Evolutionary conservation across 495 filamentous ascomycete species (phyloP), one percentile per base, ranked within the genome.

Genomic region (Trichocladium uniseriatum): DNA sequence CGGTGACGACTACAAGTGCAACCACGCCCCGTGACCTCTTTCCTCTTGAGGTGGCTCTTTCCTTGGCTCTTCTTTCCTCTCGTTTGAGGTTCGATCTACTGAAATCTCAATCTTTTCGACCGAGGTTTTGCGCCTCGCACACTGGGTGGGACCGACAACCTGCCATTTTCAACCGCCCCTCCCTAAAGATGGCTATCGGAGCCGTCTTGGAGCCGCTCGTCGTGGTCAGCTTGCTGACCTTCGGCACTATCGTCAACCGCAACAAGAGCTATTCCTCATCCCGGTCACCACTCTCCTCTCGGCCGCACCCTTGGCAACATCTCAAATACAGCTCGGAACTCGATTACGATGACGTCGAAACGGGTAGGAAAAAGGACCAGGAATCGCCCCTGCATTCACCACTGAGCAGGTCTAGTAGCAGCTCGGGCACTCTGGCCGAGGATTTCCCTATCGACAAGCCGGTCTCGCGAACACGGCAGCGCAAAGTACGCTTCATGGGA

Each of bases 211-310:
- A 67, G 38, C 64, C 64, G 11, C 49, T 57, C 29, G 43, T 67
- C 15, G 61, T 67, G 14, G 64, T 65, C 35, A 57, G 54, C 38
- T 28, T 67, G 29, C 53, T 67, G 28, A 47, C 56, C 20, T 54
- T 58, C 10, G 64, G 64, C 18, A 63, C 62, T 6, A 53, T 63
- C 29, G 47, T 67, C 56, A 67, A 67, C 54, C 60, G 64, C 34
- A 63, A 67, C 53, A 58, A 50, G 10, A 27, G 14, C 42, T 36
- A 29, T 1, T 36, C 46, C 1, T 8, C 39, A 5, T 35, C 44
- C 8, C 55, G 47, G n/a, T 34, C 37, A 3, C 27, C 42, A 0
- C 43, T 46, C n/a, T 39, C 55, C 20, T 22, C 45, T 9, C 49
- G 58, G 15, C 58, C 52, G 2, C 38, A 45, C 5, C 55, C 53